Percentiles rank a stretch among this genome's conserved stretches.
Conservation (phyloP, 768 basidiomycete genomes). For the Lentinula sp. region DNA sequence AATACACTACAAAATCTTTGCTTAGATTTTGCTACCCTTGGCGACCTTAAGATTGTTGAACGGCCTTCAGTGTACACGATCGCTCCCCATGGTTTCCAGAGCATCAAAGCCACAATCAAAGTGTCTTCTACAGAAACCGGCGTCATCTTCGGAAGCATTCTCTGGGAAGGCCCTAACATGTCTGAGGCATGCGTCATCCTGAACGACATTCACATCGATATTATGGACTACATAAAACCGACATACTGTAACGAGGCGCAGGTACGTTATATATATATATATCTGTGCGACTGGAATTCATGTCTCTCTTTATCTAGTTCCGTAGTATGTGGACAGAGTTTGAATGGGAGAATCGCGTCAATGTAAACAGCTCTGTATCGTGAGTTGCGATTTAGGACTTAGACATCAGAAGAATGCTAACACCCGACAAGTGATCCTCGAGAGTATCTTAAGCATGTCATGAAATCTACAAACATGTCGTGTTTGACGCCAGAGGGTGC, state of each 20-base stretch:
- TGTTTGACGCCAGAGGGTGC: slow-evolving; percentile 95
- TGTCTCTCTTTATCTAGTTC: slow-evolving; percentile 47
- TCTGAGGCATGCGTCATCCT: slow-evolving; percentile 89
- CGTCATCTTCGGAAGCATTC: slow-evolving; percentile 96
- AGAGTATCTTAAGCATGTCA: slow-evolving; percentile 88
- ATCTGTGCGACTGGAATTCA: not conserved
- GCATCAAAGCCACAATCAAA: slow-evolving; percentile 98
- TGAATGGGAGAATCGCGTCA: slow-evolving; percentile 99
- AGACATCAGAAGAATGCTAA: not conserved
- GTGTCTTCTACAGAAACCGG: slow-evolving; percentile 98
- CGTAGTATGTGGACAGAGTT: slow-evolving; percentile 99
- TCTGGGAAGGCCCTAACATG: slow-evolving; percentile 89
- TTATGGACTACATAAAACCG: slow-evolving; percentile 98
- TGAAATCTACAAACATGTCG: slow-evolving; percentile 97
- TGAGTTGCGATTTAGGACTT: slow-evolving; percentile 32
- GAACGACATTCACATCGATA: slow-evolving; percentile 97
- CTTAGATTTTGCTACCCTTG: slow-evolving; percentile 94
- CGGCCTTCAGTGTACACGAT: slow-evolving; percentile 91
- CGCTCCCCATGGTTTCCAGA: slow-evolving; percentile 96
- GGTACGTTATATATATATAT: slow-evolving; percentile 33
- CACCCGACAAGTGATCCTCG: slow-evolving; percentile 59
- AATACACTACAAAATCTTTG: slow-evolving; percentile 96
- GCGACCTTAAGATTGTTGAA: slow-evolving; percentile 95
- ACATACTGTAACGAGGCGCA: slow-evolving; percentile 93
- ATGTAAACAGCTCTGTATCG: slow-evolving; percentile 81